Conservation (phyloP, 768 basidiomycete genomes). For the Pulveroboletus sp. region DNA sequence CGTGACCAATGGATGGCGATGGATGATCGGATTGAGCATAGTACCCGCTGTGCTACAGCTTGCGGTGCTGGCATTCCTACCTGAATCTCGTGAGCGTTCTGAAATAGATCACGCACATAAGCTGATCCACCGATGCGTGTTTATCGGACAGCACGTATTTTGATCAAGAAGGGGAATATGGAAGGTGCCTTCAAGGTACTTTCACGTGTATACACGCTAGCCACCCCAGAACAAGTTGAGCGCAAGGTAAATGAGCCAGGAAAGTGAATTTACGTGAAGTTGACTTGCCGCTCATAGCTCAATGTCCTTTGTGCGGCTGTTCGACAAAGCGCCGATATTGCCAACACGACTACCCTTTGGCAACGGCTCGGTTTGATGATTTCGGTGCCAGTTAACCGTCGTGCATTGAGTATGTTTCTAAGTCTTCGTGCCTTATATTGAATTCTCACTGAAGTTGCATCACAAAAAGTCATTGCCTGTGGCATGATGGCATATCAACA, state of each 20-base stretch:
- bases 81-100: constrained; percentile 67
- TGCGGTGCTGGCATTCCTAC: constrained; percentile 58
- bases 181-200: constrained; percentile 54
- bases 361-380: constrained; percentile 56
- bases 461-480: constrained; percentile 59
- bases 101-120: not conserved
- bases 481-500: constrained; percentile 85
- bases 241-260: constrained; percentile 42
- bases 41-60: constrained; percentile 67
- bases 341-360: too few relatives aligned
- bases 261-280: not conserved
- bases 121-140: not conserved
- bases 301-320: constrained; percentile 60
- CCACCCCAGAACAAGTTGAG: too few relatives aligned
- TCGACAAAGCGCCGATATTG: constrained; percentile 59
- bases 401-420: constrained; percentile 63
- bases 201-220: constrained; percentile 63
- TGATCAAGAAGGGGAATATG: constrained; percentile 52
- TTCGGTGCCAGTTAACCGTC: constrained; percentile 54
- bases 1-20: constrained; percentile 67
- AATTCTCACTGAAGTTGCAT: not conserved
- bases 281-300: too few relatives aligned
- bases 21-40: constrained; percentile 78
- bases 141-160: too few relatives aligned
- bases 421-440: not conserved